These are phyloP conservation scores for Termitomyces sp. DNA, from an alignment of 768 basidiomycete genomes.

Conservation along the genomic window DNA sequence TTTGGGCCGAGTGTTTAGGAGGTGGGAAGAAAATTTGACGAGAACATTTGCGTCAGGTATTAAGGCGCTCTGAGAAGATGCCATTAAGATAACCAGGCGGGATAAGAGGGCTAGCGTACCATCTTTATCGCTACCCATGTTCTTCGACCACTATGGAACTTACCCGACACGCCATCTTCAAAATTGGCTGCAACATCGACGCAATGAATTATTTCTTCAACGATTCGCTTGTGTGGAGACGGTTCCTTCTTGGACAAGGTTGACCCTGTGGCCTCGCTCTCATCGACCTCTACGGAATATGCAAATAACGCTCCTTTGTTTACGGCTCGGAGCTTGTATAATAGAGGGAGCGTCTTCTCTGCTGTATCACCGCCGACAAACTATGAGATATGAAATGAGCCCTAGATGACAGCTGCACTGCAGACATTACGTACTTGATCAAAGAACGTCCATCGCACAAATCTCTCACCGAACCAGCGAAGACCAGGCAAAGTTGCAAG, in stretches of 20 bases:
- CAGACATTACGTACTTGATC: slow-evolving; percentile 52
- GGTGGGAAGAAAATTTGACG: slow-evolving; percentile 56
- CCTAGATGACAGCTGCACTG: neutral
- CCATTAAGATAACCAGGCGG: neutral
- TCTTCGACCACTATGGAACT: slow-evolving; percentile 36
- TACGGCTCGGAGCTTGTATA: slow-evolving; percentile 56
- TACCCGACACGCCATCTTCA: slow-evolving; percentile 47
- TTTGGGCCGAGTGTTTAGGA: slow-evolving; percentile 40
- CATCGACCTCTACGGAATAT: slow-evolving; percentile 86
- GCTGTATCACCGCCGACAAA: slow-evolving; percentile 91
- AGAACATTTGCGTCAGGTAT: slow-evolving; percentile 61
- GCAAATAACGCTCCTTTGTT: slow-evolving; percentile 77
- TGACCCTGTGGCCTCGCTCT: slow-evolving; percentile 41
- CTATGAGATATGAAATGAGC: slow-evolving; percentile 29
- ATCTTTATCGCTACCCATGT: slow-evolving; percentile 89
- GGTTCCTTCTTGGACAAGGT: slow-evolving; percentile 16
- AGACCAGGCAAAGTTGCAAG: slow-evolving; percentile 56
- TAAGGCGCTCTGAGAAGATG: slow-evolving; percentile 56
- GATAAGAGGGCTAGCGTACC: slow-evolving; percentile 35
- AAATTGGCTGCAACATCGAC: slow-evolving; percentile 82
- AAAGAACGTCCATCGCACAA: slow-evolving; percentile 84
- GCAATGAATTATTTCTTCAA: slow-evolving; percentile 72
- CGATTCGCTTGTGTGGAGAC: slow-evolving; percentile 55
- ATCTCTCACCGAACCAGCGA: slow-evolving; percentile 57
- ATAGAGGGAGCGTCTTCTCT: slow-evolving; percentile 59